phyloP scores from a whole-genome alignment of 495 filamentous ascomycete species.

The Aspergillus kassunensis region DNA sequence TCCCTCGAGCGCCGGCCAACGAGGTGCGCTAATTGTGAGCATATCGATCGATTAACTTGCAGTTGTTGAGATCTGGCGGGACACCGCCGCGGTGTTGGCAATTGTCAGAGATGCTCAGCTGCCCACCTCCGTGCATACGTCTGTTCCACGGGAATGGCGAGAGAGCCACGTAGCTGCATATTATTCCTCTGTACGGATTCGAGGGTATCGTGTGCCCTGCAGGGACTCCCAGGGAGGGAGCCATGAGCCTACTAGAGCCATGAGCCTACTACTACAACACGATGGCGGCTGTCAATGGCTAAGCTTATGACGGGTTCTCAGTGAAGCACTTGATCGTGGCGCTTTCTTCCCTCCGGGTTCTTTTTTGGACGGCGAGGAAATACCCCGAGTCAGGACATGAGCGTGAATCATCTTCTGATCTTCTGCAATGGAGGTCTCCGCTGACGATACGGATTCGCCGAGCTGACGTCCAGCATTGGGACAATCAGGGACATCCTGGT shows the following conservation, averaged over 20 bases:
- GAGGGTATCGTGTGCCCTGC: slow-evolving; percentile 18
- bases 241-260: background rate
- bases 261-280: background rate
- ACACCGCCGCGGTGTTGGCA: background rate
- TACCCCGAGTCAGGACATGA: slow-evolving; percentile 1
- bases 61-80: slow-evolving; percentile 2
- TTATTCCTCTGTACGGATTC: slow-evolving; percentile 9
- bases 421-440: background rate
- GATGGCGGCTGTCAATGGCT: background rate
- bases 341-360: background rate
- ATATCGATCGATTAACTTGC: background rate
- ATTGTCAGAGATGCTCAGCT: slow-evolving; percentile 21
- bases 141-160: slow-evolving; percentile 21
- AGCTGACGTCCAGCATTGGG: slow-evolving; percentile 8
- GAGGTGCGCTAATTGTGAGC: slow-evolving; percentile 4
- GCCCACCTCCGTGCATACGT: slow-evolving; percentile 20
- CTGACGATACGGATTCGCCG: background rate
- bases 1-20: background rate
- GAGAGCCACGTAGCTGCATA: slow-evolving; percentile 24
- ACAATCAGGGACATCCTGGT: slow-evolving; percentile 7
- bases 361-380: slow-evolving; percentile 4
- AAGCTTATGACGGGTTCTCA: background rate
- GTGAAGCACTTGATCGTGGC: background rate
- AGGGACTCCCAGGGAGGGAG: slow-evolving; percentile 16
- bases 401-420: slow-evolving; percentile 10